Evolutionary conservation across 352 stramenopile genomes (phyloP).

Genomic region (Phytophthora tubulina): DNA sequence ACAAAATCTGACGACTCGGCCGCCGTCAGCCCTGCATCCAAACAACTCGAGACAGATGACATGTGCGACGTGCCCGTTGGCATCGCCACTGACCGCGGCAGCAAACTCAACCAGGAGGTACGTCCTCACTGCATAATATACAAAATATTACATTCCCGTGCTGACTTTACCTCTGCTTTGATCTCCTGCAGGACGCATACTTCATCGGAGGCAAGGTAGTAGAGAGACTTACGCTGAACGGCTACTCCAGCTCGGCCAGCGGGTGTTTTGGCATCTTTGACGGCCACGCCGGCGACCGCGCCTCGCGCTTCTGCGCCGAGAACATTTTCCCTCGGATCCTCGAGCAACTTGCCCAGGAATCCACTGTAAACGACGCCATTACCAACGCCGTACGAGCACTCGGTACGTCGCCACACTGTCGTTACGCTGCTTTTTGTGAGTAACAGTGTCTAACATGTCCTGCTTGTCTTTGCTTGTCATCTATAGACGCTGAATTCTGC

Average conservation of each 20-base stretch:
- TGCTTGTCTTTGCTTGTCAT: conserved; percentile 1
- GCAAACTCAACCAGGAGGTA: conserved; percentile 82
- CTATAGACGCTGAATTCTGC: conserved; percentile 73
- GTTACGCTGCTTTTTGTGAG: background rate
- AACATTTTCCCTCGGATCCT: conserved; percentile 76
- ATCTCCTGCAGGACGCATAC: conserved; percentile 73
- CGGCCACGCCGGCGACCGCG: conserved; percentile 81
- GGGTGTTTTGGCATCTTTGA: conserved; percentile 89
- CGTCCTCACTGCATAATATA: conserved; percentile 13
- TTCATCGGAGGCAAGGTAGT: conserved; percentile 75
- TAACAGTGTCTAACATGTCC: conserved; percentile 14
- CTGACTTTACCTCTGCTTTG: conserved; percentile 6
- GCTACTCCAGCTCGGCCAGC: conserved; percentile 63
- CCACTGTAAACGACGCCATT: conserved; percentile 63
- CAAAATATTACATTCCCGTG: conserved; percentile 1
- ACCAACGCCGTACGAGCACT: conserved; percentile 65
- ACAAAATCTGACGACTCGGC: conserved; percentile 24
- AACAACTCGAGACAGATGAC: conserved; percentile 60
- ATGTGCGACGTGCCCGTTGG: conserved; percentile 59
- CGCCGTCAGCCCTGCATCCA: conserved; percentile 29
- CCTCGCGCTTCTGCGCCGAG: conserved; percentile 82
- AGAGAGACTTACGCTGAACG: conserved; percentile 80
- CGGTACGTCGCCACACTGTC: conserved; percentile 43
- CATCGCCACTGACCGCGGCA: conserved; percentile 74
- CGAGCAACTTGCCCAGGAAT: conserved; percentile 46